Evolutionary conservation across 257 asterid species (phyloP), one percentile per base, ranked within the genome.

Genomic region (Datura wrightii): DNA sequence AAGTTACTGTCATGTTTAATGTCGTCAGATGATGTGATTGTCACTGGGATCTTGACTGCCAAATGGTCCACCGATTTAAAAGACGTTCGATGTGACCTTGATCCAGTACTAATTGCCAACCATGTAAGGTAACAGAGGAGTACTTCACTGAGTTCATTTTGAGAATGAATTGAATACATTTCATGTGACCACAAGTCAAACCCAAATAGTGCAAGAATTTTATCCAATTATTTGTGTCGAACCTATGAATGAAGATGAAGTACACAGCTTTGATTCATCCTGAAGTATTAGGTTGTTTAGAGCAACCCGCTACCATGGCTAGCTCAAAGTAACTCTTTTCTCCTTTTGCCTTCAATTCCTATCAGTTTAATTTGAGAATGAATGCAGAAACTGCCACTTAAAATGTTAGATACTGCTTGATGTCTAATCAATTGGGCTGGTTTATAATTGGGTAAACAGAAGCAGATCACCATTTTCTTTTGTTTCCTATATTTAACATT

Each of bases 81-180:
- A 89, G 97, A 92, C 50, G 99, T 97, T 82, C 99, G 99, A 18
- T 97, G 97, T 84, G 98, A 97, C 90, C 98, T 97, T 87, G 99
- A 97, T 50, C 99, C 99, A 80, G 97, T 97, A 80, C 86, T 97
- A 89, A 84, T 94, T 89, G 98, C 99, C 81, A 97, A 97, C 86
- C 86, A 91, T 87, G 90, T 94, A 86, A 94, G 99, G 99, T 94
- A 90, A 86, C 31, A 39, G 69, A 72, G 69, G 84, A 44, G 82
- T 74, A n/a, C 82, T 41, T 59, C 54, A 2, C 54, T 63, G 9
- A 39, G 44, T 81, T 44, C 10, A 59, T 53, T 70, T 78, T 24
- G 36, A 63, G 37, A 34, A 8, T 13, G 82, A 78, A 31, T 52
- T 34, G 34, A 31, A 78, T 52, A 31, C 39, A 52, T 52, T 31